Percentiles rank a stretch among this genome's conserved stretches.
These are phyloP conservation scores for Citrus sp. DNA, from an alignment of 345 rosid genomes.

Conservation along the genomic window DNA sequence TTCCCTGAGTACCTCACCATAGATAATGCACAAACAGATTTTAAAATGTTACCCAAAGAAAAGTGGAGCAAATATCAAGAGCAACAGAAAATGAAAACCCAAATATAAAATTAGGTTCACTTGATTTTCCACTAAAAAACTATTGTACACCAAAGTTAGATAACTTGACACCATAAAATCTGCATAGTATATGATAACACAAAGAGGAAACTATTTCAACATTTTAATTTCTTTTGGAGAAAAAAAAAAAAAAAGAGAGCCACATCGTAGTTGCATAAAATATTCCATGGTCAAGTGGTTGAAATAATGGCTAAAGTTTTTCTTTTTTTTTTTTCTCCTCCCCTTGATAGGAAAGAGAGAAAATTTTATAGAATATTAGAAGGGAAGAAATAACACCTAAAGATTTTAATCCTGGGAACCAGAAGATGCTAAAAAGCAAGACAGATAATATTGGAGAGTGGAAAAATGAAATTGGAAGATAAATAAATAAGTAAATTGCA, in stretches of 20 bases:
- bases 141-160: not conserved
- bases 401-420: not conserved
- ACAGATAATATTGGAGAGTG: not conserved
- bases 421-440: not conserved
- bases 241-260: not conserved
- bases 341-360: too few relatives aligned
- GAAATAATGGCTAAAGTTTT: not conserved
- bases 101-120: conserved; percentile 7
- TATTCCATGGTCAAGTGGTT: not conserved
- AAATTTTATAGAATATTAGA: too few relatives aligned
- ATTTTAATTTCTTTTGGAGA: not conserved
- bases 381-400: not conserved
- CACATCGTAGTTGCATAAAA: not conserved
- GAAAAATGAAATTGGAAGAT: not conserved
- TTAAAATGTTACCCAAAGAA: conserved; percentile 2
- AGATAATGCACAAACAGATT: conserved; percentile 21
- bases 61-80: not conserved
- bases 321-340: not conserved
- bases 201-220: not conserved
- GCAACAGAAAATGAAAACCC: not conserved
- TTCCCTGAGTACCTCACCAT: conserved; percentile 62
- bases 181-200: not conserved
- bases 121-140: conserved; percentile 1
- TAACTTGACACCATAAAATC: not conserved
- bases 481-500: not conserved